Evolutionary conservation across 768 basidiomycete species (phyloP).

Genomic region (Chalciporus chontae): DNA sequence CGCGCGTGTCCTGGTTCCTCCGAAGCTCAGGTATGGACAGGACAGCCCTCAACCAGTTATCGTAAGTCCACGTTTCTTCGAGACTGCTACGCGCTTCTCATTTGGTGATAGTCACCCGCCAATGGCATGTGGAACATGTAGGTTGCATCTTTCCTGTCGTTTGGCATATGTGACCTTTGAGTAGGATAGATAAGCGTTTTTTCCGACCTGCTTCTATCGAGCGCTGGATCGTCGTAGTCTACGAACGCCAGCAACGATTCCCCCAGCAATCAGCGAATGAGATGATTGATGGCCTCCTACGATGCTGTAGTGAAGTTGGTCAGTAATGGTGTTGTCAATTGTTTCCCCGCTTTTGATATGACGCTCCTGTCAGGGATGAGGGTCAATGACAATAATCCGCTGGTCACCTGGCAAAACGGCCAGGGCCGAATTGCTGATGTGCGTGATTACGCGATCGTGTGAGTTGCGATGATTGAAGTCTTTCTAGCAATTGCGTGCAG

Average conservation of each 20-base stretch:
- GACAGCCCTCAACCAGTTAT: slow-evolving; percentile 55
- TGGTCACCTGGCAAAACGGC: slow-evolving; percentile 54
- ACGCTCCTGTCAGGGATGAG: slow-evolving; percentile 47
- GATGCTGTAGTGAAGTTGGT: slow-evolving; percentile 57
- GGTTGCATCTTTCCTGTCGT: slow-evolving; percentile 10
- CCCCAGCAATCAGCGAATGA: slow-evolving; percentile 42
- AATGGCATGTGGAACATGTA: slow-evolving; percentile 83
- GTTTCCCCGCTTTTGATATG: neutral
- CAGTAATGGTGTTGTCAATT: slow-evolving; percentile 24
- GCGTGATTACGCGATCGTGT: neutral
- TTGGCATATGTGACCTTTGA: slow-evolving; percentile 4
- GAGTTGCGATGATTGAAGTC: neutral
- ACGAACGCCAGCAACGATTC: slow-evolving; percentile 62
- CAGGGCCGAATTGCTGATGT: slow-evolving; percentile 53
- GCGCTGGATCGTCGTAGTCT: slow-evolving; percentile 63
- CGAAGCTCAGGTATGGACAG: slow-evolving; percentile 62
- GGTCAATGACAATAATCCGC: slow-evolving; percentile 42
- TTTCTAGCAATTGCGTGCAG: slow-evolving; percentile 44
- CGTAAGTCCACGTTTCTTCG: slow-evolving; percentile 35
- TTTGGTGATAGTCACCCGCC: slow-evolving; percentile 43
- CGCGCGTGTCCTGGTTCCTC: slow-evolving; percentile 62
- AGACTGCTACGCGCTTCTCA: slow-evolving; percentile 1
- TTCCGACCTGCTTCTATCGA: slow-evolving; percentile 50
- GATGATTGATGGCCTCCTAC: slow-evolving; percentile 52
- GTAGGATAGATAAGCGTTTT: slow-evolving; percentile 71